Base-by-base conservation (phyloP, 176 grass and related monocot genomes). In the Guadua angustifolia region DNA sequence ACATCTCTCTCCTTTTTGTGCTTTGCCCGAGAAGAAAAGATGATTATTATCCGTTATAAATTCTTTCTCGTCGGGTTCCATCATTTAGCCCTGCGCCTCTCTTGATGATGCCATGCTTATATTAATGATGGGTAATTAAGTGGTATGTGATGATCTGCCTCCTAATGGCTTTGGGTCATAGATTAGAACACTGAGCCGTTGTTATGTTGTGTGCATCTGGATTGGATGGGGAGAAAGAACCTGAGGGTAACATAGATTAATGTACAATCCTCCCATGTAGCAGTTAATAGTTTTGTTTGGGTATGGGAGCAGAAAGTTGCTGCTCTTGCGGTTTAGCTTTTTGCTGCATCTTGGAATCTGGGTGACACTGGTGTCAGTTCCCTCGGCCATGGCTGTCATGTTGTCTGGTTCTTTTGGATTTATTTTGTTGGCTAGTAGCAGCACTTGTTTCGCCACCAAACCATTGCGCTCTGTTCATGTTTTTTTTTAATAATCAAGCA, bases 311-410 rank as follows among this genome's bases (percentile, higher is more conserved):
- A 74, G 79, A 38, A 59, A 65, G 40, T 0, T 73, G 21, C 42
- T 83, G 40, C 9, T 26, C 9, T 1, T 13, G 39, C 65, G 36
- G 50, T 81, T 83, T 53, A 74, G 11, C 29, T 75, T 84, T 76
- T 57, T 45, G 73, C 49, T 35, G 33, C 36, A 19, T 77, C 49
- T 77, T 44, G 63, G 63, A n/a, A 85, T 85, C 82, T 69, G 73
- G 71, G 82, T 77, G 73, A 76, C 82, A 73, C 10, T 10, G 69
- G 38, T 87, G 85, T 87, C 85, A 75, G 85, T 68, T 81, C 18
- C 5, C 49, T 12, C 72, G 19, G 71, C 78, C 70, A 68, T 87
- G 70, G 45, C 36, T 61, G 50, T 63, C 75, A 36, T 86, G 66
- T 47, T 86, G 55, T 72, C 75, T 72, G 55, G 32, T 21, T 55